Percentiles rank a stretch among this genome's conserved stretches.
phyloP scores from a whole-genome alignment of 2,329 filamentous ascomycete genomes.

The Alternaria brassicicola region DNA sequence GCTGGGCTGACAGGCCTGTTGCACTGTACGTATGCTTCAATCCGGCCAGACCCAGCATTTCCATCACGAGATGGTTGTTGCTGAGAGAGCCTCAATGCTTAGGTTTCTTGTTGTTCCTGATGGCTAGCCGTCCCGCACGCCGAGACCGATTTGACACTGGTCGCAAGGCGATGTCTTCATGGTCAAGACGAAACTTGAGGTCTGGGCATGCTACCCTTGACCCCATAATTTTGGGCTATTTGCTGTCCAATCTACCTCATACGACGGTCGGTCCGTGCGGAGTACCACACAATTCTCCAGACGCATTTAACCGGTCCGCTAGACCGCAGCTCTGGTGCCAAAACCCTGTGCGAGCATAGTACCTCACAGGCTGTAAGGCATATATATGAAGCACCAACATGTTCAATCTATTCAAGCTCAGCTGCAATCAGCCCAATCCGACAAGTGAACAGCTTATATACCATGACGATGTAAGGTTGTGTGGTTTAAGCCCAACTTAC shows the following conservation, averaged over 20 bases:
- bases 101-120: conserved; percentile 8
- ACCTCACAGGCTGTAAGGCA: conserved; percentile 20
- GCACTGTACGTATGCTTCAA: conserved; percentile 1
- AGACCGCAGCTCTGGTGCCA: conserved; percentile 29
- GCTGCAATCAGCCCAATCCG: conserved; percentile 24
- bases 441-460: conserved; percentile 27
- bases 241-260: conserved; percentile 30
- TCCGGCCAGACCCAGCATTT: background rate
- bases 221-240: conserved; percentile 16
- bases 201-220: conserved; percentile 16
- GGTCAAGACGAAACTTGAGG: conserved; percentile 7
- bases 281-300: conserved; percentile 25
- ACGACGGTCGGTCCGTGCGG: conserved; percentile 24
- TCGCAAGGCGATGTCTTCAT: conserved; percentile 6
- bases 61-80: background rate
- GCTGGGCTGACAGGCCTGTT: conserved; percentile 11
- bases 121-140: conserved; percentile 14
- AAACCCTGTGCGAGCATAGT: conserved; percentile 20
- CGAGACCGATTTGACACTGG: conserved; percentile 12
- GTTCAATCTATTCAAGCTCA: conserved; percentile 19
- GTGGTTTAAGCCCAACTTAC: conserved; percentile 16
- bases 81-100: conserved; percentile 6
- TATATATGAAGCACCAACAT: conserved; percentile 35
- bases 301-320: conserved; percentile 42
- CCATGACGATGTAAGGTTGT: conserved; percentile 20